Evolutionary conservation across 495 filamentous ascomycete species (phyloP), one percentile per base, ranked within the genome.

Genomic region (Aspergillus mulundensis): DNA sequence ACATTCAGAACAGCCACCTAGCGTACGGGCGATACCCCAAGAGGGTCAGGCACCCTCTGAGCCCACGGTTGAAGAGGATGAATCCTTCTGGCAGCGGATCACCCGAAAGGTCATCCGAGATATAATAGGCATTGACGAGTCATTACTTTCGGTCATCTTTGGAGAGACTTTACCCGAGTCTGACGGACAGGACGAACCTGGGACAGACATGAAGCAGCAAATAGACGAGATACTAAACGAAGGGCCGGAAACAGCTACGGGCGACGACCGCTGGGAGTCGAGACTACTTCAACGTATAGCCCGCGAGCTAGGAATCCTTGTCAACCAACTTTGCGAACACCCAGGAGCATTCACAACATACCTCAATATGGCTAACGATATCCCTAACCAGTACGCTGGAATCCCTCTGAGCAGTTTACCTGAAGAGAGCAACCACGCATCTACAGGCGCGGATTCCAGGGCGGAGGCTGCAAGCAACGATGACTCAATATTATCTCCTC

Each of bases 111-210:
- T 97, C 16, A 91, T 98, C 44, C 81, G 83, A 20, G 91, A 96
- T 67, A 70, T 98, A 40, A 87, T 98, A 66, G 91, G 95, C 3
- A 90, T 97, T 49, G 91, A 97, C 58, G 91, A 96, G 56, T 78
- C 81, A 34, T 72, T 93, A 28, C 81, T 97, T 6, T 87, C 87
- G 2, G 83, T 96, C 21, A 83, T 97, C 5, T 90, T 97, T 55
- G 94, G 94, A 2, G 94, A 96, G 71, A 76, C 81, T 11, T 71
- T 97, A 25, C 85, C 87, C 8, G 25, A 50, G 46, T 41, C 53
- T 18, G 34, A 49, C 16, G 57, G 54, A 15, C 36, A 46, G 25
- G 20, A 42, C 3, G 11, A 42, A 44, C 16, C 56, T 40, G 44
- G 61, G 59, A 57, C 46, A 42, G 56, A 53, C 34, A 10, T 39